These are phyloP conservation scores for Populus hybrid DNA, from an alignment of 441 rosid genomes.

Conservation along the genomic window DNA sequence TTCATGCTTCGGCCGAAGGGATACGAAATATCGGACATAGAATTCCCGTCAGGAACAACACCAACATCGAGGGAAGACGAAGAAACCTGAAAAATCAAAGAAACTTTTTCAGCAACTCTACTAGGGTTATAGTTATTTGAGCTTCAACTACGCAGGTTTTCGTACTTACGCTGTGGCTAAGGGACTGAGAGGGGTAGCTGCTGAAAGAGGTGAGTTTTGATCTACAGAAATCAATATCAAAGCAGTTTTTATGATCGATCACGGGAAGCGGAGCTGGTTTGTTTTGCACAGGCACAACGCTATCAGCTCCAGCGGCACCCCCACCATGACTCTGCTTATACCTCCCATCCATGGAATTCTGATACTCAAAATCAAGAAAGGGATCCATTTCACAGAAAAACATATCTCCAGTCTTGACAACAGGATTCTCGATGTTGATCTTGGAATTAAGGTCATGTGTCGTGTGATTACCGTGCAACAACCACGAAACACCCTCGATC, in stretches of 20 bases:
- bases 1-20: slow-evolving; percentile 31
- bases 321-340: neutral
- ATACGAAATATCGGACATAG: slow-evolving; percentile 53
- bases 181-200: slow-evolving; percentile 49
- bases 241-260: slow-evolving; percentile 43
- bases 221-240: slow-evolving; percentile 64
- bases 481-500: slow-evolving; percentile 73
- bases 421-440: slow-evolving; percentile 21
- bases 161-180: slow-evolving; percentile 60
- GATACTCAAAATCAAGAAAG: slow-evolving; percentile 47
- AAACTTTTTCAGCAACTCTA: neutral
- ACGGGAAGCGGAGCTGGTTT: slow-evolving; percentile 37
- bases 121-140: neutral
- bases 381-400: slow-evolving; percentile 54
- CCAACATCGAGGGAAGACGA: slow-evolving; percentile 83
- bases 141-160: neutral
- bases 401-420: slow-evolving; percentile 37
- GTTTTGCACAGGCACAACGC: slow-evolving; percentile 76
- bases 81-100: slow-evolving; percentile 51
- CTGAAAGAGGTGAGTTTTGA: slow-evolving; percentile 60
- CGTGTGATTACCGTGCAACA: slow-evolving; percentile 38
- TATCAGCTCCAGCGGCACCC: slow-evolving; percentile 33
- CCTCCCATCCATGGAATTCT: slow-evolving; percentile 26
- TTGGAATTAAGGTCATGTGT: slow-evolving; percentile 38
- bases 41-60: slow-evolving; percentile 81